phyloP scores from a whole-genome alignment of 2,329 filamentous ascomycete genomes.

The Claviceps monticola region DNA sequence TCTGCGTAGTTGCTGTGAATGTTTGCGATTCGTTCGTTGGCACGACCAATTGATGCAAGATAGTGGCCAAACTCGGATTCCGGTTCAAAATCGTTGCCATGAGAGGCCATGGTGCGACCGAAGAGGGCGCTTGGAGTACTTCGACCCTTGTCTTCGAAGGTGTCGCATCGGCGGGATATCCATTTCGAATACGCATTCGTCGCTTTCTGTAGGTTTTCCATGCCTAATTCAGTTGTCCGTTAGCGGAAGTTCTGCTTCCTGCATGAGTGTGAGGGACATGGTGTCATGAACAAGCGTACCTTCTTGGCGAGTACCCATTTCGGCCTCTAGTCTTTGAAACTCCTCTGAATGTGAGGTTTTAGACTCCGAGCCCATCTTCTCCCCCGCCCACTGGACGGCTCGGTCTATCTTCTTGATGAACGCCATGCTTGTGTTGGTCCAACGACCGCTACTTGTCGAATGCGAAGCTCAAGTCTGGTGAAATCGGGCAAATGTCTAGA shows the following conservation, averaged over 20 bases:
- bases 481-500: not conserved
- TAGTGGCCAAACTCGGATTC: constrained; percentile 87
- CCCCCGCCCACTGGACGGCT: constrained; percentile 94
- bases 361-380: constrained; percentile 86
- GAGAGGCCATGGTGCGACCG: constrained; percentile 71
- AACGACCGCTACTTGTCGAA: not conserved
- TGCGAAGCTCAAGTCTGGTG: not conserved
- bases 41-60: constrained; percentile 63
- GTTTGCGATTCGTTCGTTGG: constrained; percentile 76
- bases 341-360: constrained; percentile 81
- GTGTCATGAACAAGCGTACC: constrained; percentile 37
- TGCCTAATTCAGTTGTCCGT: constrained; percentile 39
- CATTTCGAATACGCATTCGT: constrained; percentile 82
- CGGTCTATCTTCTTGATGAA: constrained; percentile 80
- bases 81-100: constrained; percentile 84
- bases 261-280: too few species aligned
- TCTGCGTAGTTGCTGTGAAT: constrained; percentile 73
- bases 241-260: not conserved
- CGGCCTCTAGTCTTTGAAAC: constrained; percentile 77
- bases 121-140: constrained; percentile 65
- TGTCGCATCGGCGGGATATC: constrained; percentile 68
- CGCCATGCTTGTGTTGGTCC: constrained; percentile 27
- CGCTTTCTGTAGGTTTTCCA: constrained; percentile 78
- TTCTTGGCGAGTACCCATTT: constrained; percentile 81
- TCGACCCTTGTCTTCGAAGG: constrained; percentile 74